These are phyloP conservation scores for Taiwanofungus camphoratus DNA, from an alignment of 1,284 basidiomycete species.

Conservation along the genomic window DNA sequence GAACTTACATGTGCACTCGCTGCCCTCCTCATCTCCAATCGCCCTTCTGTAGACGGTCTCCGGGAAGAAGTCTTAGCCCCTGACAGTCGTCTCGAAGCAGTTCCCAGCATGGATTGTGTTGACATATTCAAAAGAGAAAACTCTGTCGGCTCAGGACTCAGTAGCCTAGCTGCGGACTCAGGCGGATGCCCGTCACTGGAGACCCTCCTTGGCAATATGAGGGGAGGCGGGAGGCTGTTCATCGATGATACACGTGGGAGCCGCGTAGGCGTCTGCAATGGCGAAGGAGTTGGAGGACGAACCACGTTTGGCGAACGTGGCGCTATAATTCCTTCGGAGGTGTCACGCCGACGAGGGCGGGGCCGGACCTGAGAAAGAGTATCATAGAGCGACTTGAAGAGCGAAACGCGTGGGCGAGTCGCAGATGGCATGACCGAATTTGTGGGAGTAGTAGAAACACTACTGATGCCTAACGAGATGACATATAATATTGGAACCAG, in stretches of 20 bases:
- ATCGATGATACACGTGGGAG: constrained; percentile 19
- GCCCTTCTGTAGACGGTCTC: constrained; percentile 11
- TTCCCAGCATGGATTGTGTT: constrained; percentile 15
- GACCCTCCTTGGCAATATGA: constrained; percentile 17
- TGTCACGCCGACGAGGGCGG: constrained; percentile 19
- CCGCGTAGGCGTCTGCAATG: constrained; percentile 10
- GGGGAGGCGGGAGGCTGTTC: constrained; percentile 20
- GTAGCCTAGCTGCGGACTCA: constrained; percentile 7
- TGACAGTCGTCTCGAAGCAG: constrained; percentile 20
- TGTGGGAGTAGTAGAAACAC: constrained; percentile 21
- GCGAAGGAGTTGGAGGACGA: constrained; percentile 14
- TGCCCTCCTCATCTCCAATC: constrained; percentile 23
- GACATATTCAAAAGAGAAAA: constrained; percentile 6
- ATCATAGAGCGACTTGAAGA: constrained; percentile 30
- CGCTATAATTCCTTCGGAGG: constrained; percentile 30
- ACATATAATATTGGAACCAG: background rate
- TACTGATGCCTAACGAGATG: constrained; percentile 7
- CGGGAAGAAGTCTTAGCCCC: constrained; percentile 9
- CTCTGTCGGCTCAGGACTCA: background rate
- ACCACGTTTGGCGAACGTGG: constrained; percentile 21
- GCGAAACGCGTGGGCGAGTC: constrained; percentile 22
- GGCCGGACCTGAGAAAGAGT: constrained; percentile 26
- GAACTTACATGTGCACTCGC: constrained; percentile 13
- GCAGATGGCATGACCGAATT: constrained; percentile 9
- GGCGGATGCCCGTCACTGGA: constrained; percentile 17